These are phyloP conservation scores for Epichloe brachyelytri DNA, from an alignment of 2,329 filamentous ascomycete genomes.

Conservation along the genomic window DNA sequence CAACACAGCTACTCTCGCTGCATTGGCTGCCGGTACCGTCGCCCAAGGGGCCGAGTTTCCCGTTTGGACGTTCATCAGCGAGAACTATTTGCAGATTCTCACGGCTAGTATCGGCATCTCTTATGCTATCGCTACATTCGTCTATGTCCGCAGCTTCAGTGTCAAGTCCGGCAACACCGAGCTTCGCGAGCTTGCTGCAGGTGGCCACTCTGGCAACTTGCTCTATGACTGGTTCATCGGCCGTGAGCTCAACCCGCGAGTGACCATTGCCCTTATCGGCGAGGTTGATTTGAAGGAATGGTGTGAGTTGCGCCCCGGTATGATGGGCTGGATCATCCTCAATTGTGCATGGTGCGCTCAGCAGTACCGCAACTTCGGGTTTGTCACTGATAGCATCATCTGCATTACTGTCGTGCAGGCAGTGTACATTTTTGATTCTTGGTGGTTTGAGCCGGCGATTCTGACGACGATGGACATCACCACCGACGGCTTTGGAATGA, in stretches of 20 bases:
- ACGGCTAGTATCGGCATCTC: conserved; percentile 72
- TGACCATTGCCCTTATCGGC: conserved; percentile 65
- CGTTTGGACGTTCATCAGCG: conserved; percentile 85
- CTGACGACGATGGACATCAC: conserved; percentile 92
- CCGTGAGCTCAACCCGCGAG: conserved; percentile 82
- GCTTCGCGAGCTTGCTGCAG: conserved; percentile 65
- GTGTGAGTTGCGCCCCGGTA: conserved; percentile 80
- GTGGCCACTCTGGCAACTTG: conserved; percentile 71
- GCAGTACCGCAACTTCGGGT: conserved; percentile 77
- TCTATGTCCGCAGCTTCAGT: conserved; percentile 72
- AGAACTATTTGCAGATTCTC: conserved; percentile 79
- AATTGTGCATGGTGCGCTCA: conserved; percentile 76
- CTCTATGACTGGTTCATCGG: conserved; percentile 97
- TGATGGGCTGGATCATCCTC: conserved; percentile 79
- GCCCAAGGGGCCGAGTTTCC: conserved; percentile 68
- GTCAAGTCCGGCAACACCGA: conserved; percentile 64
- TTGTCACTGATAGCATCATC: conserved; percentile 73
- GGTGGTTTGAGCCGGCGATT: conserved; percentile 79
- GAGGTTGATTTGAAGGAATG: conserved; percentile 85
- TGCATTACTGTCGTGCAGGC: conserved; percentile 66
- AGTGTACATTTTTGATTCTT: conserved; percentile 72
- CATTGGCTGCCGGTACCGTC: conserved; percentile 61
- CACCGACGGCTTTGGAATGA: conserved; percentile 86
- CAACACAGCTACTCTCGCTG: conserved; percentile 58
- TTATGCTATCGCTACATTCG: conserved; percentile 58